Percentiles rank a stretch among this genome's conserved stretches.
phyloP scores from a whole-genome alignment of 2,329 filamentous ascomycete species.

The Biscogniauxia sp. region DNA sequence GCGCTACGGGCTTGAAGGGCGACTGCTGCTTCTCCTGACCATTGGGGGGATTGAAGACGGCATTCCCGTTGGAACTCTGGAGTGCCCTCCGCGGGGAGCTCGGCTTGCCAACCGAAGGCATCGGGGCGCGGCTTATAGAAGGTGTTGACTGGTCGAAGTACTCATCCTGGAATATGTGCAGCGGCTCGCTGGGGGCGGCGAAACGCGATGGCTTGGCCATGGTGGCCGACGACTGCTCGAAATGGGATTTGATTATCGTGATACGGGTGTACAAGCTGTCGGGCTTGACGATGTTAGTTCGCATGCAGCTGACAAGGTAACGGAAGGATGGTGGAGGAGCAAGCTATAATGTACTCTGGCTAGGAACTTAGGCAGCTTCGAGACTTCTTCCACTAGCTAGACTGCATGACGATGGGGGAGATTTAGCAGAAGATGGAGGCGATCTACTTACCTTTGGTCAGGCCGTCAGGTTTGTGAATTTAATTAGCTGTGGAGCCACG shows the following conservation, averaged over 20 bases:
- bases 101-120: conserved; percentile 49
- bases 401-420: conserved; percentile 21
- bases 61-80: conserved; percentile 55
- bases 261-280: conserved; percentile 2
- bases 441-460: conserved; percentile 28
- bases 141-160: conserved; percentile 44
- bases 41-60: conserved; percentile 63
- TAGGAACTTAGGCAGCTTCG: conserved; percentile 5
- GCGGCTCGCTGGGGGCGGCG: conserved; percentile 43
- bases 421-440: conserved; percentile 18
- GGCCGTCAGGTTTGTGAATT: conserved; percentile 18
- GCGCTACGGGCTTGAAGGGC: conserved; percentile 62
- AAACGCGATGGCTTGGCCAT: conserved; percentile 55
- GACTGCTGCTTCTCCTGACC: conserved; percentile 57
- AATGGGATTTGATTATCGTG: conserved; percentile 12
- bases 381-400: conserved; percentile 11
- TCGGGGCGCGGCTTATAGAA: conserved; percentile 56
- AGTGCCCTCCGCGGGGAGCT: conserved; percentile 45
- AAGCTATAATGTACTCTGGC: conserved; percentile 14
- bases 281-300: conserved; percentile 5
- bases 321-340: conserved; percentile 1
- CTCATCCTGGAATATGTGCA: conserved; percentile 54
- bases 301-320: conserved; percentile 1
- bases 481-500: conserved; percentile 34
- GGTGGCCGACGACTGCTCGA: conserved; percentile 34